Percentiles rank a stretch among this genome's conserved stretches.
Evolutionary conservation across 1,284 basidiomycete species (phyloP).

Genomic region (Blastosporella zonata): DNA sequence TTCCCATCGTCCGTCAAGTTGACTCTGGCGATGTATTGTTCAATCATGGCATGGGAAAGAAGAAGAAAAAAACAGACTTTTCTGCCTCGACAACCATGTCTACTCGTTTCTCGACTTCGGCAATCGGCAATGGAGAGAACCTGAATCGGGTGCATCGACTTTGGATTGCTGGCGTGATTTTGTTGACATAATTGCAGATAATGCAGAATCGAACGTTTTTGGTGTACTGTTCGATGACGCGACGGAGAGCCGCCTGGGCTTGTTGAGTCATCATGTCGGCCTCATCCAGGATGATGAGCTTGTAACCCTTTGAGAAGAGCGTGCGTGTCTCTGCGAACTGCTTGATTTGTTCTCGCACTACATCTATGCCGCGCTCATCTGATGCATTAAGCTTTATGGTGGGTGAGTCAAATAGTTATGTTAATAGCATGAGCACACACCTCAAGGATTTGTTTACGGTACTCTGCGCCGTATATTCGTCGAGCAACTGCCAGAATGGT

Average conservation of each 20-base stretch:
- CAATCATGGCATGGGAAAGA: not conserved
- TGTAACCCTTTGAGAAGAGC: conserved; percentile 89
- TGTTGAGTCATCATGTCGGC: conserved; percentile 99
- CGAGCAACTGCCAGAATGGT: conserved; percentile 97
- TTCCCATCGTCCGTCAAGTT: conserved; percentile 86
- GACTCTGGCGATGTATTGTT: conserved; percentile 53
- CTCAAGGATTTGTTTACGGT: conserved; percentile 91
- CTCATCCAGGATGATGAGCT: conserved; percentile 97
- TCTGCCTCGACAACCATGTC: conserved; percentile 83
- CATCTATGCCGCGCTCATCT: conserved; percentile 97
- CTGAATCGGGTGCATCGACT: conserved; percentile 97
- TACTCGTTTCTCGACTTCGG: conserved; percentile 84
- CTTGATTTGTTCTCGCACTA: conserved; percentile 98
- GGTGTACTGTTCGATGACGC: conserved; percentile 98
- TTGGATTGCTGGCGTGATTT: conserved; percentile 98
- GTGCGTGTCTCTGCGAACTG: conserved; percentile 97
- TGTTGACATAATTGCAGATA: conserved; percentile 99
- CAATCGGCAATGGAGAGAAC: conserved; percentile 91
- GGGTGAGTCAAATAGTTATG: conserved; percentile 6
- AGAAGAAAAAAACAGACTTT: conserved; percentile 49
- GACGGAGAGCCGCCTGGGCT: conserved; percentile 93
- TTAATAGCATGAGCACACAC: conserved; percentile 38
- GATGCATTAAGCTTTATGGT: conserved; percentile 83
- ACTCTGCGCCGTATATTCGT: conserved; percentile 84
- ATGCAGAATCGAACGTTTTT: conserved; percentile 99